Evolutionary conservation across 2,329 filamentous ascomycete genomes (phyloP).

Genomic region (Calonectria pseudoturangicola): DNA sequence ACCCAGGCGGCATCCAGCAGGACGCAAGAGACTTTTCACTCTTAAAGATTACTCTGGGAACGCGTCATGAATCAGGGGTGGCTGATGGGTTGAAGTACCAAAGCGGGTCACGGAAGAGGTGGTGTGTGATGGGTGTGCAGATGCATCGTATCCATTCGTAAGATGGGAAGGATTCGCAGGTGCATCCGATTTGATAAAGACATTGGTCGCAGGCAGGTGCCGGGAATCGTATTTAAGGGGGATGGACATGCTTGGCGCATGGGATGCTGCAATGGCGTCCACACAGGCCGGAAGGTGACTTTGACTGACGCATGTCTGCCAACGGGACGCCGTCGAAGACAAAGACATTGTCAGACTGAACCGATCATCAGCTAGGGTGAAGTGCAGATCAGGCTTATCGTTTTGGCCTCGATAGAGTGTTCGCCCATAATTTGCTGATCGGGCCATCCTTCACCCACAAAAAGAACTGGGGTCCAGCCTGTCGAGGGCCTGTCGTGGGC

Average conservation of each 20-base stretch:
- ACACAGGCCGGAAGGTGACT: not conserved
- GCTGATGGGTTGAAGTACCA: not conserved
- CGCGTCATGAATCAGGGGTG: constrained; percentile 24
- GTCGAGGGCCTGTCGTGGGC: not conserved
- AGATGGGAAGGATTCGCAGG: constrained; percentile 8
- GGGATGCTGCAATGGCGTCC: not conserved
- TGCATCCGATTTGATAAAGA: not conserved
- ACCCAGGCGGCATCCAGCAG: not conserved
- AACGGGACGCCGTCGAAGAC: not conserved
- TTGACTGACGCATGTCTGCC: not conserved
- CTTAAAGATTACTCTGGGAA: not conserved
- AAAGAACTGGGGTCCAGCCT: not conserved
- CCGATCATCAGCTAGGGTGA: constrained; percentile 6
- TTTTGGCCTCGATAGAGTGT: not conserved
- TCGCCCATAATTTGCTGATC: constrained; percentile 16
- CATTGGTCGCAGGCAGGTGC: not conserved
- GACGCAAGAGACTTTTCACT: constrained; percentile 9
- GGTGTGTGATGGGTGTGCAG: constrained; percentile 19
- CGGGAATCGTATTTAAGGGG: not conserved
- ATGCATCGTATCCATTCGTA: not conserved
- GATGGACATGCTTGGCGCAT: not conserved
- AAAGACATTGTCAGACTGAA: constrained; percentile 14
- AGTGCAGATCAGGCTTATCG: constrained; percentile 14
- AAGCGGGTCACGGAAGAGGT: constrained; percentile 1
- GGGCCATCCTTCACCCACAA: not conserved